phyloP scores from a whole-genome alignment of 257 asterid genomes.

The Primulina huaijiensis region DNA sequence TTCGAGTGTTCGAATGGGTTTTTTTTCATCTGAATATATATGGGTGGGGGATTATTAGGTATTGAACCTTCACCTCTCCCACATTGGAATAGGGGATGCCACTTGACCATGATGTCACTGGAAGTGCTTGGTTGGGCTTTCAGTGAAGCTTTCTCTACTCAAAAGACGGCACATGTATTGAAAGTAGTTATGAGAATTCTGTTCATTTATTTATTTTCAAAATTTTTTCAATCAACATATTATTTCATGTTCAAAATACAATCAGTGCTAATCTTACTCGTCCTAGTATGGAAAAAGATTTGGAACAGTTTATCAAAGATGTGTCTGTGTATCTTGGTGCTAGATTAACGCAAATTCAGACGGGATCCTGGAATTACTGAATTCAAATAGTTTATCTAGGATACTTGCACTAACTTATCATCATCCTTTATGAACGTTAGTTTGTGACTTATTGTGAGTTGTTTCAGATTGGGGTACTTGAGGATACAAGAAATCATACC shows the following conservation, averaged over 20 bases:
- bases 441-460: slow-evolving; percentile 10
- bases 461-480: slow-evolving; percentile 85
- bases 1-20: background rate
- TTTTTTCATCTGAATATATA: background rate
- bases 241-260: background rate
- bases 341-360: background rate
- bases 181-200: background rate
- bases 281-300: background rate
- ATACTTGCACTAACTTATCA: background rate
- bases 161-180: background rate
- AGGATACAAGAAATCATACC: slow-evolving; percentile 91
- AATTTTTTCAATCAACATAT: background rate
- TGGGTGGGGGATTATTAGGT: background rate
- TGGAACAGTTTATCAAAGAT: background rate
- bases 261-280: background rate
- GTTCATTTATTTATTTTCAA: background rate
- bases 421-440: slow-evolving; percentile 8
- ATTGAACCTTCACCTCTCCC: background rate
- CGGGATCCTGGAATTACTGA: background rate
- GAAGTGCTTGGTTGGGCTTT: background rate
- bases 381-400: background rate
- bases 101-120: background rate
- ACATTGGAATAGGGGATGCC: background rate
- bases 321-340: no score
- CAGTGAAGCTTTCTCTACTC: background rate